Evolutionary conservation across 306 rosid species (phyloP), one percentile per base, ranked within the genome.

Genomic region (Pyrus bretschneideri): DNA sequence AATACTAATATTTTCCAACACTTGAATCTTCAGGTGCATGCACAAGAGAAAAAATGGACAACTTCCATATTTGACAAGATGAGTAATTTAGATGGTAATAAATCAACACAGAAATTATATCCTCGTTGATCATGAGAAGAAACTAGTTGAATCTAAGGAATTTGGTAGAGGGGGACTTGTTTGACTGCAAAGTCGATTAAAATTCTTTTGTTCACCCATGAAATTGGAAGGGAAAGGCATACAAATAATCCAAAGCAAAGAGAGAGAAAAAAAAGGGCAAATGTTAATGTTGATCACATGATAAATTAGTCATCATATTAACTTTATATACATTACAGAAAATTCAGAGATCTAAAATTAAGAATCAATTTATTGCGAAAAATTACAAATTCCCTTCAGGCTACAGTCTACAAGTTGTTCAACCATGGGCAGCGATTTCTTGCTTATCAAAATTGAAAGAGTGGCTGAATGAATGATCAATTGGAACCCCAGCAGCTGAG

Each of bases 401-500:
- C 23, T 30, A 63, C 7, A 17, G 29, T 23, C 29, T n/a, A 57
- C 62, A 57, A 4, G 19, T 49, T 49, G 18, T 49, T 17, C 66
- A 27, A 61, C 33, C 66, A 61, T 25, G 66, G 21, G 17, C 66
- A 25, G 2, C 66, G 54, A 14, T 5, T 49, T 49, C 19, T 49
- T 14, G 7, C 19, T 49, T 49, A 14, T 13, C 54, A 4, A 14
- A 49, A 14, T 49, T 49, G 54, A 49, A 45, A 49, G 54, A 13
- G 54, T 19, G 4, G 61, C 4, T 21, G 17, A 25, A 42, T 14
- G 64, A 65, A 67, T 19, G 25, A 75, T 76, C 82, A 63, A 46
- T 87, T 87, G 21, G 89, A 92, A 64, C 87, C 95, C 92, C 95
- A 90, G 11, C 71, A 73, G 63, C 91, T 88, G 81, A 88, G 82